Evolutionary conservation across 73 alveolate species (phyloP).

Genomic region (Paramecium pentaurelia): DNA sequence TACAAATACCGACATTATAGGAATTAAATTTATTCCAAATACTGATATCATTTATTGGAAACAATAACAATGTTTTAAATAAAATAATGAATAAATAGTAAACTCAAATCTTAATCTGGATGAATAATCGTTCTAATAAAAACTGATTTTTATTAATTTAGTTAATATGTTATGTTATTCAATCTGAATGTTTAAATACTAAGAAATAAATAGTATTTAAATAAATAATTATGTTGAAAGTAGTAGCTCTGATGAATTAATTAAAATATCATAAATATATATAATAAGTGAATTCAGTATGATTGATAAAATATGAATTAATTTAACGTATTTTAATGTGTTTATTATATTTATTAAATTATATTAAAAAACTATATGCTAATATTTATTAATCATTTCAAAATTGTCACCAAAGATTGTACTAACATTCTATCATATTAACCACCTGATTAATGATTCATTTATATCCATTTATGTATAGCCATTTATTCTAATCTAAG

Average conservation of each 20-base stretch:
- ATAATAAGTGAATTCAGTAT: no score
- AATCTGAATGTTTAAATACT: background rate
- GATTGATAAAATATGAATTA: no score
- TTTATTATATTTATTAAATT: no score
- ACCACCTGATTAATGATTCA: background rate
- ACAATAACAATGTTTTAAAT: background rate
- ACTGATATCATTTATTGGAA: background rate
- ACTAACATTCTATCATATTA: background rate
- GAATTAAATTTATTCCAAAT: background rate
- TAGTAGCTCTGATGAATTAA: no score
- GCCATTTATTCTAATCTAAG: constrained; percentile 13
- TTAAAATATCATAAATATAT: no score
- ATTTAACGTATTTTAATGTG: no score
- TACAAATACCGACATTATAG: background rate
- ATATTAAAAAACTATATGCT: no score
- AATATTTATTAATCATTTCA: background rate
- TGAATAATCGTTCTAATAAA: background rate
- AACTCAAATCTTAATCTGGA: background rate
- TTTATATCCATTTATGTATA: background rate
- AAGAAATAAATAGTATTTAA: background rate
- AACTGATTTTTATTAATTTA: background rate
- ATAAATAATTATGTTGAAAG: background rate
- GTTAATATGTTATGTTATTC: background rate
- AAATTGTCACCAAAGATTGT: background rate
- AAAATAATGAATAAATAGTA: background rate